phyloP scores from a whole-genome alignment of 768 basidiomycete genomes.

The Xanthoconium stramineum region DNA sequence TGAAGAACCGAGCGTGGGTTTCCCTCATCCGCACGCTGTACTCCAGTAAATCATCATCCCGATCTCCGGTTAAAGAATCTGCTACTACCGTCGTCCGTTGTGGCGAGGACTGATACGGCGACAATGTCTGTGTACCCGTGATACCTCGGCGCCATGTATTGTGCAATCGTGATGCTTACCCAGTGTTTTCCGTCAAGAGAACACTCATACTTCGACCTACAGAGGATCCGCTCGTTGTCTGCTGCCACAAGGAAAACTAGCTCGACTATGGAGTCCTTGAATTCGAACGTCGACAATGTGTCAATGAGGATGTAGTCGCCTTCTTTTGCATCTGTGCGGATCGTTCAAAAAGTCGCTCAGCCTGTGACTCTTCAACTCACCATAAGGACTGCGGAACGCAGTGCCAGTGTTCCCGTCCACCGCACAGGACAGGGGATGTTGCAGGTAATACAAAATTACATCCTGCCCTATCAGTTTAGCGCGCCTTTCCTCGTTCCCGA shows the following conservation, averaged over 20 bases:
- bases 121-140: constrained; percentile 11
- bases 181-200: constrained; percentile 32
- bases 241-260: constrained; percentile 37
- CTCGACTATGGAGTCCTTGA: constrained; percentile 22
- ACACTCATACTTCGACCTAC: constrained; percentile 24
- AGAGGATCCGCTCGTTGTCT: constrained; percentile 33
- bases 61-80: background rate
- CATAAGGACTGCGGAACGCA: constrained; percentile 45
- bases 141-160: background rate
- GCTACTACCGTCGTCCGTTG: constrained; percentile 2
- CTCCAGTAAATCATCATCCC: constrained; percentile 17
- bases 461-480: constrained; percentile 33
- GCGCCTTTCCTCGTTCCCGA: constrained; percentile 40
- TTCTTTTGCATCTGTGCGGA: constrained; percentile 16
- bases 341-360: constrained; percentile 15
- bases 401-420: constrained; percentile 53
- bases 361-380: constrained; percentile 34
- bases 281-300: constrained; percentile 27
- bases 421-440: constrained; percentile 48
- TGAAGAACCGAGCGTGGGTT: constrained; percentile 28
- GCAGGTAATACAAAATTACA: constrained; percentile 37
- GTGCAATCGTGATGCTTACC: constrained; percentile 24
- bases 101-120: constrained; percentile 9
- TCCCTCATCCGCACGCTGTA: constrained; percentile 24
- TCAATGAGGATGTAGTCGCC: constrained; percentile 43